Evolutionary conservation across 352 stramenopile genomes (phyloP).

Genomic region (Phytopythium sindhum): DNA sequence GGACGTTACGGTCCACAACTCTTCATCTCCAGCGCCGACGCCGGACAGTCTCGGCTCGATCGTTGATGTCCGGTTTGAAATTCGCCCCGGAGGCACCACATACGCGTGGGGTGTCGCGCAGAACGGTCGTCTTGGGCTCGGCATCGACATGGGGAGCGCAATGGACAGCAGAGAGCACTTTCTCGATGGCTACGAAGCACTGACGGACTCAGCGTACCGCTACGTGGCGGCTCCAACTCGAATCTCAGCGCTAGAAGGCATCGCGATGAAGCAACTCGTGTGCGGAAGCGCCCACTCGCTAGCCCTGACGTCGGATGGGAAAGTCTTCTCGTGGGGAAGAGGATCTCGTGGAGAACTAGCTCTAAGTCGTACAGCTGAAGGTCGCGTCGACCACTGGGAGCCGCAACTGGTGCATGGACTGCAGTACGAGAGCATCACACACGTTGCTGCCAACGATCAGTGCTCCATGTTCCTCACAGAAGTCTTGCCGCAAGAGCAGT

Average conservation of each 20-base stretch:
- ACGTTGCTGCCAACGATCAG: slow-evolving; percentile 51
- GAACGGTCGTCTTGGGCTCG: slow-evolving; percentile 54
- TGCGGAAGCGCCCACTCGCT: slow-evolving; percentile 53
- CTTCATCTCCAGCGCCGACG: neutral
- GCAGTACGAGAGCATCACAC: slow-evolving; percentile 44
- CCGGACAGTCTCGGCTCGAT: slow-evolving; percentile 23
- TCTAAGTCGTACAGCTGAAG: neutral
- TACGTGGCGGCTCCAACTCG: slow-evolving; percentile 41
- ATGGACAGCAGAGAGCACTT: slow-evolving; percentile 19
- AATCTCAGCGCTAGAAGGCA: slow-evolving; percentile 39
- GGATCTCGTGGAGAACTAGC: slow-evolving; percentile 40
- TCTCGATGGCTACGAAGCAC: slow-evolving; percentile 61
- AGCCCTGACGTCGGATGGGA: slow-evolving; percentile 39
- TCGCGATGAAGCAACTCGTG: slow-evolving; percentile 45
- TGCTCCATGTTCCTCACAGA: slow-evolving; percentile 58
- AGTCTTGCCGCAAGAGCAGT: slow-evolving; percentile 29
- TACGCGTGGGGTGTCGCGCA: slow-evolving; percentile 67
- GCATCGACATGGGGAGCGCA: slow-evolving; percentile 13
- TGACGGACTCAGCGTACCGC: slow-evolving; percentile 63
- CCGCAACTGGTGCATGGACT: slow-evolving; percentile 42
- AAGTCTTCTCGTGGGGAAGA: slow-evolving; percentile 63
- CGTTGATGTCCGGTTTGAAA: slow-evolving; percentile 37
- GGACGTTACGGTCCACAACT: too few species aligned
- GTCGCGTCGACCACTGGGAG: slow-evolving; percentile 31
- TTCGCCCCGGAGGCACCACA: slow-evolving; percentile 44